phyloP scores from a whole-genome alignment of 352 stramenopile species.

The Phytophthora cryptogea region DNA sequence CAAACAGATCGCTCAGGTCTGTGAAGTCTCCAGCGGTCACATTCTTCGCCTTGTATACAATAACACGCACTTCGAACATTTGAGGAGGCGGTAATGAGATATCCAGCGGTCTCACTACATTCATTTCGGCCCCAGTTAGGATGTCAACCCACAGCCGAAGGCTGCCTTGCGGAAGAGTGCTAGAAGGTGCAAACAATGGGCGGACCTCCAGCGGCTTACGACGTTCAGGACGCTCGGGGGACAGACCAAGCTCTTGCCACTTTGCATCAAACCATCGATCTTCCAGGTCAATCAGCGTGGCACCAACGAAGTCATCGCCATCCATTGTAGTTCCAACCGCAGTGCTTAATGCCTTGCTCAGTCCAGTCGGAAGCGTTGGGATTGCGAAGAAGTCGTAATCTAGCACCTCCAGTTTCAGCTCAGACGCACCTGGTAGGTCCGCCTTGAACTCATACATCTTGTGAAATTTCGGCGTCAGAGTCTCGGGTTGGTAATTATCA shows the following conservation, averaged over 20 bases:
- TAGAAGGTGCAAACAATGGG: constrained; percentile 74
- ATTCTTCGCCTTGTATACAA: constrained; percentile 92
- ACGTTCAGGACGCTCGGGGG: constrained; percentile 34
- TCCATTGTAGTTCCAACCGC: constrained; percentile 52
- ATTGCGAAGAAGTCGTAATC: constrained; percentile 82
- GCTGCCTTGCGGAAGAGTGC: constrained; percentile 66
- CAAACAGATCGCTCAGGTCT: constrained; percentile 90
- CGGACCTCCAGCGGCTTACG: constrained; percentile 71
- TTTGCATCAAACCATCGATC: constrained; percentile 91
- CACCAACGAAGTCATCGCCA: constrained; percentile 90
- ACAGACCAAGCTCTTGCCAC: constrained; percentile 78
- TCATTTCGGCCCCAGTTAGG: constrained; percentile 70
- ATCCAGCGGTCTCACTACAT: constrained; percentile 70
- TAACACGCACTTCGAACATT: constrained; percentile 90
- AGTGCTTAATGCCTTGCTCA: constrained; percentile 55
- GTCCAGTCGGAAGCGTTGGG: constrained; percentile 48
- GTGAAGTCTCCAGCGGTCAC: constrained; percentile 85
- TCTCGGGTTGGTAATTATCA: constrained; percentile 76
- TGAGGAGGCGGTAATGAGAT: constrained; percentile 78
- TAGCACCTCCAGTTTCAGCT: constrained; percentile 67
- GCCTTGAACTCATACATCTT: constrained; percentile 92
- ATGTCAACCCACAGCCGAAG: constrained; percentile 92
- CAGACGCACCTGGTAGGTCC: constrained; percentile 78
- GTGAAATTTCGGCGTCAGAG: constrained; percentile 88
- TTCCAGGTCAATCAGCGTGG: constrained; percentile 93